These are phyloP conservation scores for Paracorniculantispora psalliotae DNA, from an alignment of 2,329 filamentous ascomycete species.

Conservation along the genomic window DNA sequence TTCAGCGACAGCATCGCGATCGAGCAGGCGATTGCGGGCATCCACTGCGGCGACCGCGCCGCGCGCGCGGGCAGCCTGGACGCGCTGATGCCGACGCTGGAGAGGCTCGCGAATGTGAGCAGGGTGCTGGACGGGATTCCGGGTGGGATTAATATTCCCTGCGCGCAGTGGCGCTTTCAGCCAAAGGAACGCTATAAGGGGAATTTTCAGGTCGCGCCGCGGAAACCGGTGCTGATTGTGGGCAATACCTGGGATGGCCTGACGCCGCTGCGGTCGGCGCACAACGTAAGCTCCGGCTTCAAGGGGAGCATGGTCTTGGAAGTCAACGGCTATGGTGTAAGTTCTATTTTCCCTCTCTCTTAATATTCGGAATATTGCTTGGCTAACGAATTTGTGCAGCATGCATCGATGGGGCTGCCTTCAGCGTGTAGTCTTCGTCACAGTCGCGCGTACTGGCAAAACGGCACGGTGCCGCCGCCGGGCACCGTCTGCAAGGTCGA, in stretches of 20 bases:
- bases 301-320: constrained; percentile 33
- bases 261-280: constrained; percentile 34
- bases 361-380: too few species aligned
- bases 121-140: constrained; percentile 22
- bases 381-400: too few species aligned
- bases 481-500: constrained; percentile 9
- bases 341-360: constrained; percentile 17
- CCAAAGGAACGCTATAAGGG: constrained; percentile 31
- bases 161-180: constrained; percentile 33
- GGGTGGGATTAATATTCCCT: constrained; percentile 20
- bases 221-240: constrained; percentile 32
- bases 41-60: constrained; percentile 32
- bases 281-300: constrained; percentile 31
- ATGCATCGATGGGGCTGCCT: neutral
- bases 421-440: constrained; percentile 6
- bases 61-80: constrained; percentile 22
- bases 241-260: constrained; percentile 33
- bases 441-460: constrained; percentile 7
- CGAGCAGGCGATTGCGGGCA: constrained; percentile 19
- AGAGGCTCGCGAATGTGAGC: constrained; percentile 22
- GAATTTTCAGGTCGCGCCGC: constrained; percentile 28
- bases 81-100: constrained; percentile 23
- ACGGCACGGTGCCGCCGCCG: constrained; percentile 5
- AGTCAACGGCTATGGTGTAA: constrained; percentile 32
- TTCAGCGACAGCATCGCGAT: neutral